Conservation (phyloP, 768 basidiomycete genomes). For the Mrakia blollopis region DNA sequence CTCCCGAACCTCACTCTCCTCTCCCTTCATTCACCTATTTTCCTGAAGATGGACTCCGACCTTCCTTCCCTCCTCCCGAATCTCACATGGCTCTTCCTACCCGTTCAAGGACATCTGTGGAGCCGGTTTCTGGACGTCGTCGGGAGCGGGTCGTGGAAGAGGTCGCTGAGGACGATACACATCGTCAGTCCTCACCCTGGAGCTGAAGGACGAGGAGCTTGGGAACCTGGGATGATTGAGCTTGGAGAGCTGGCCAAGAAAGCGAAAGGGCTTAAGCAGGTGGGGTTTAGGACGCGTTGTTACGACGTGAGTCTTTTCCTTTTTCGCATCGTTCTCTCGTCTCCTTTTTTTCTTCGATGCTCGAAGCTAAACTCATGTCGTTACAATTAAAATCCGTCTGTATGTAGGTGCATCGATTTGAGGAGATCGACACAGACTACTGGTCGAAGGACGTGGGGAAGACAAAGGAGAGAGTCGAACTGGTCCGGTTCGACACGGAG, state of each 20-base stretch:
- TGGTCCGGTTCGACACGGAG: conserved; percentile 16
- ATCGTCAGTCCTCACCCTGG: background rate
- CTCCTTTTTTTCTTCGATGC: too few species aligned
- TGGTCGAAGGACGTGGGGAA: conserved; percentile 8
- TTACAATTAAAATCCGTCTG: too few species aligned
- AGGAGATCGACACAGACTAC: background rate
- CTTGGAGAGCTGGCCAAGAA: background rate
- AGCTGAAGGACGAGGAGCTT: background rate
- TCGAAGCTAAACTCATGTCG: too few species aligned
- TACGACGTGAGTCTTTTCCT: conserved; percentile 10
- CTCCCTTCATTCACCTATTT: background rate
- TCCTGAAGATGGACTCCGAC: background rate
- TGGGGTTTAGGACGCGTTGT: conserved; percentile 2
- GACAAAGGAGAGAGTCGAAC: background rate
- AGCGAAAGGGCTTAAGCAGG: conserved; percentile 3
- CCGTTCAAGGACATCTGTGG: background rate
- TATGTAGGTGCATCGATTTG: background rate
- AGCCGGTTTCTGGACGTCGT: background rate
- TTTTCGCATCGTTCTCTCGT: background rate
- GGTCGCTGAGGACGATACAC: background rate
- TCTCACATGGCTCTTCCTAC: conserved; percentile 2
- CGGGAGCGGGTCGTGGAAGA: background rate
- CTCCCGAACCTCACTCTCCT: conserved; percentile 14
- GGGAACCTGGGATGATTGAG: conserved; percentile 10
- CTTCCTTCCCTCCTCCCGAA: background rate